These are phyloP conservation scores for Coriaria nepalensis DNA, from an alignment of 306 rosid species.

Conservation along the genomic window DNA sequence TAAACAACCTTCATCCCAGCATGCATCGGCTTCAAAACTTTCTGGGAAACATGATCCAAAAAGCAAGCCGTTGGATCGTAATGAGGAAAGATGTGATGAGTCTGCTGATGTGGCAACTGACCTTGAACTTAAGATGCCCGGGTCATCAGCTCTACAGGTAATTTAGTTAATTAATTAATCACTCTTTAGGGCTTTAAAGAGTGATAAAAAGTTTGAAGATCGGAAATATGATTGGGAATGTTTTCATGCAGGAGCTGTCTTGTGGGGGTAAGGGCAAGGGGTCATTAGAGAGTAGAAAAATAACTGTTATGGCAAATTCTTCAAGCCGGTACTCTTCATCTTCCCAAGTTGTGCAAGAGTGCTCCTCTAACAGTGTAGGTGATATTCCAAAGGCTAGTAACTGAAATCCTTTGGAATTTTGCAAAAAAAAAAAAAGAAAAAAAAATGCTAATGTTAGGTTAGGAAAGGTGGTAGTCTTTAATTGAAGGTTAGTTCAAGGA, in stretches of 20 bases:
- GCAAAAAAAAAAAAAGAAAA: no score
- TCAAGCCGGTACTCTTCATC: conserved; percentile 54
- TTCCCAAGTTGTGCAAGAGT: conserved; percentile 53
- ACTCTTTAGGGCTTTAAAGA: conserved; percentile 8
- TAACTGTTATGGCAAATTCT: conserved; percentile 34
- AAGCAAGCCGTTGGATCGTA: conserved; percentile 40
- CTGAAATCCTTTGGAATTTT: conserved; percentile 10
- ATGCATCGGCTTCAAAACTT: conserved; percentile 33
- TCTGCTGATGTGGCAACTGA: conserved; percentile 78
- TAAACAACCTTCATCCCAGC: conserved; percentile 38
- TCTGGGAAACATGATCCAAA: conserved; percentile 44
- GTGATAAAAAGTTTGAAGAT: conserved; percentile 1
- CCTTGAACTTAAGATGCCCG: conserved; percentile 93
- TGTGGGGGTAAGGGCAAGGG: conserved; percentile 50
- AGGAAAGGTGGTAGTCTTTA: no score
- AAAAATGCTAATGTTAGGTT: no score
- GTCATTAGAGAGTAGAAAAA: conserved; percentile 38
- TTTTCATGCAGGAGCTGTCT: conserved; percentile 39
- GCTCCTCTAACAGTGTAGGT: conserved; percentile 60
- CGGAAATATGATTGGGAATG: conserved; percentile 4
- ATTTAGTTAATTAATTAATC: conserved; percentile 4
- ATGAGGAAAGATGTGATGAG: conserved; percentile 38
- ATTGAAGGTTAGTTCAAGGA: no score
- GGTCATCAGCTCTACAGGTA: conserved; percentile 69
- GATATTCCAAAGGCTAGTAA: conserved; percentile 40